Percentiles rank a stretch among this genome's conserved stretches.
Evolutionary conservation across 768 basidiomycete species (phyloP).

Genomic region (Tylopilus vinaceipallidus): DNA sequence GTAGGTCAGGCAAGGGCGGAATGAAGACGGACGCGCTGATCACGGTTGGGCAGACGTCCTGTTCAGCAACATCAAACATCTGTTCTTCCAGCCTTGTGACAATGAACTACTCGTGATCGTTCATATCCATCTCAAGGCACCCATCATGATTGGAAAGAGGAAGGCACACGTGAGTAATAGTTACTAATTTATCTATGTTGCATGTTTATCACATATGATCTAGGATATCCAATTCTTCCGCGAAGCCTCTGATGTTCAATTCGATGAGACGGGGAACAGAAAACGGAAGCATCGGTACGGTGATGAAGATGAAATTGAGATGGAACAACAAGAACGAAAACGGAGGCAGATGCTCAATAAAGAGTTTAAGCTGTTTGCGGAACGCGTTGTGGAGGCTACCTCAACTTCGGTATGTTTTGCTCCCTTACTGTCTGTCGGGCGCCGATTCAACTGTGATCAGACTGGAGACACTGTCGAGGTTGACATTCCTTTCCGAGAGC

Average conservation of each 20-base stretch:
- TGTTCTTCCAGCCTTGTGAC: constrained; percentile 99
- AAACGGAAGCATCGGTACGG: constrained; percentile 96
- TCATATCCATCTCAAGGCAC: constrained; percentile 89
- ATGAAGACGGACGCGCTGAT: constrained; percentile 3
- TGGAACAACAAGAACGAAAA: constrained; percentile 95
- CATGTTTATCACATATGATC: constrained; percentile 1
- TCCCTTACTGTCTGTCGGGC: not conserved
- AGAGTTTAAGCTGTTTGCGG: constrained; percentile 91
- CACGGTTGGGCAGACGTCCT: constrained; percentile 63
- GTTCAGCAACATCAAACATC: constrained; percentile 96
- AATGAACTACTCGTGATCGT: constrained; percentile 92
- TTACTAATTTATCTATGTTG: not conserved
- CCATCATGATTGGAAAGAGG: constrained; percentile 99
- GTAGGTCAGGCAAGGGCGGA: constrained; percentile 41
- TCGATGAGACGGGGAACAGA: constrained; percentile 98
- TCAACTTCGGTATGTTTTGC: constrained; percentile 60
- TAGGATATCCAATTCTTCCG: constrained; percentile 98
- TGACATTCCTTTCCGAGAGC: constrained; percentile 95
- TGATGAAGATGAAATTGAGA: constrained; percentile 98
- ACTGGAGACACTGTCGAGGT: constrained; percentile 85
- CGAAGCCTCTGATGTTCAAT: constrained; percentile 95
- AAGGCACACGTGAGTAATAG: constrained; percentile 76
- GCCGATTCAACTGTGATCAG: constrained; percentile 32
- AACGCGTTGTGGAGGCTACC: constrained; percentile 85
- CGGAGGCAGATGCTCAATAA: constrained; percentile 87